Evolutionary conservation across 495 filamentous ascomycete genomes (phyloP).

Genomic region (Lasiosphaeriaceae sp.): DNA sequence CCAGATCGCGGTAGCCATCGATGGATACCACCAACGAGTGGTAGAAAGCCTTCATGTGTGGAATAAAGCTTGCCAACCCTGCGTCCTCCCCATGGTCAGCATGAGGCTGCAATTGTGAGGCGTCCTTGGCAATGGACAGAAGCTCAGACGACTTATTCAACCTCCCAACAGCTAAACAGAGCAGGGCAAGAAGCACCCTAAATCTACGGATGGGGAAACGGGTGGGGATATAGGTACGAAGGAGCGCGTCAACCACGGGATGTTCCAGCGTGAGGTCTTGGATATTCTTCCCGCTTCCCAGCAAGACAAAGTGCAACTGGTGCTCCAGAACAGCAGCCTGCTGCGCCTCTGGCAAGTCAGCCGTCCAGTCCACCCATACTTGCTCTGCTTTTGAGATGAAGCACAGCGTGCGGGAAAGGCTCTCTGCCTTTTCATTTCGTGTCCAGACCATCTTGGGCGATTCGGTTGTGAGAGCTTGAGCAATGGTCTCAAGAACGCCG

Average conservation of each 20-base stretch:
- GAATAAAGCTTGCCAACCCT: conserved; percentile 47
- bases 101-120: conserved; percentile 25
- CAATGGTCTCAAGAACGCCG: conserved; percentile 40
- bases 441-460: conserved; percentile 36
- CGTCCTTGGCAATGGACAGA: conserved; percentile 35
- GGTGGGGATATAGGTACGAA: conserved; percentile 39
- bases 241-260: conserved; percentile 33
- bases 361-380: conserved; percentile 42
- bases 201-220: conserved; percentile 43
- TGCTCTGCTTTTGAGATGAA: conserved; percentile 45
- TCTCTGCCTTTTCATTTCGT: conserved; percentile 31
- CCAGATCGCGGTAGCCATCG: conserved; percentile 42
- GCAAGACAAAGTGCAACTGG: conserved; percentile 38
- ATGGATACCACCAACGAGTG: conserved; percentile 52
- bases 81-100: conserved; percentile 48
- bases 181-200: conserved; percentile 35
- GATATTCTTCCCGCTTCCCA: conserved; percentile 22
- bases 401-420: conserved; percentile 42
- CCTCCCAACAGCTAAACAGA: conserved; percentile 34
- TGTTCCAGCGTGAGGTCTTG: conserved; percentile 30
- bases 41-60: conserved; percentile 57
- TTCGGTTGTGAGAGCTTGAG: conserved; percentile 26
- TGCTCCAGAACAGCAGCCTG: conserved; percentile 49
- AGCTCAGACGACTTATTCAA: conserved; percentile 27
- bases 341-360: conserved; percentile 37